Evolutionary conservation across 2,329 filamentous ascomycete genomes (phyloP).

Genomic region (Verruconis gallopava): DNA sequence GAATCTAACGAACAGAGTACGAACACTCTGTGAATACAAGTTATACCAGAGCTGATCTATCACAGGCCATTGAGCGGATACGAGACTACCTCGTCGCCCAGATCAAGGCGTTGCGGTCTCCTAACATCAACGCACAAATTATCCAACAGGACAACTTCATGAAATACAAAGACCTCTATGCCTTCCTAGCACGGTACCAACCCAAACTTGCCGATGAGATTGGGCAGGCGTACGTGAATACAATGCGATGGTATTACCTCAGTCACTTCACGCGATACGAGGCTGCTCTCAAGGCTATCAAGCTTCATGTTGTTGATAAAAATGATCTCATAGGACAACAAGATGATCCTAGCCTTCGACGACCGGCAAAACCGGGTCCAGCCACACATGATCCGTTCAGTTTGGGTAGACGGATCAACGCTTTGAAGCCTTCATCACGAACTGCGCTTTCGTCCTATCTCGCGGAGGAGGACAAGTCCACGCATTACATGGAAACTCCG

Average conservation of each 20-base stretch:
- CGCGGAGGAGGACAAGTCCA: slow-evolving; percentile 75
- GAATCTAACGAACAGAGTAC: slow-evolving; percentile 68
- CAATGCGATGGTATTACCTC: slow-evolving; percentile 96
- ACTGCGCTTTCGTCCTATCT: slow-evolving; percentile 75
- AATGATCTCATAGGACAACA: slow-evolving; percentile 64
- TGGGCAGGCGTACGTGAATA: slow-evolving; percentile 86
- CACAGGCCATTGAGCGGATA: slow-evolving; percentile 69
- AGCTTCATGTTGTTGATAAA: slow-evolving; percentile 69
- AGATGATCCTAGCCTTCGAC: slow-evolving; percentile 56
- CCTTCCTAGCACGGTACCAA: slow-evolving; percentile 74
- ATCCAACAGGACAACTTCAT: slow-evolving; percentile 90
- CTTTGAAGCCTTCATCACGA: slow-evolving; percentile 60
- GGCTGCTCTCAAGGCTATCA: slow-evolving; percentile 70
- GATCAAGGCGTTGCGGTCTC: slow-evolving; percentile 85
- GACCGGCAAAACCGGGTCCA: slow-evolving; percentile 26
- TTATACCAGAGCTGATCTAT: too few species aligned
- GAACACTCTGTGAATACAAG: slow-evolving; percentile 10
- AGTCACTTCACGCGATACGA: slow-evolving; percentile 86
- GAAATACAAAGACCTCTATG: slow-evolving; percentile 75
- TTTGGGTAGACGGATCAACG: slow-evolving; percentile 72
- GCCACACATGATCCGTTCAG: slow-evolving; percentile 74
- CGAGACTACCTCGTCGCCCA: slow-evolving; percentile 88
- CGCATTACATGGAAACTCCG: slow-evolving; percentile 77
- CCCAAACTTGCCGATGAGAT: slow-evolving; percentile 79
- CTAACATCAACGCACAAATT: slow-evolving; percentile 92